These are phyloP conservation scores for Calonectria honghensis DNA, from an alignment of 2,329 filamentous ascomycete genomes.

Conservation along the genomic window DNA sequence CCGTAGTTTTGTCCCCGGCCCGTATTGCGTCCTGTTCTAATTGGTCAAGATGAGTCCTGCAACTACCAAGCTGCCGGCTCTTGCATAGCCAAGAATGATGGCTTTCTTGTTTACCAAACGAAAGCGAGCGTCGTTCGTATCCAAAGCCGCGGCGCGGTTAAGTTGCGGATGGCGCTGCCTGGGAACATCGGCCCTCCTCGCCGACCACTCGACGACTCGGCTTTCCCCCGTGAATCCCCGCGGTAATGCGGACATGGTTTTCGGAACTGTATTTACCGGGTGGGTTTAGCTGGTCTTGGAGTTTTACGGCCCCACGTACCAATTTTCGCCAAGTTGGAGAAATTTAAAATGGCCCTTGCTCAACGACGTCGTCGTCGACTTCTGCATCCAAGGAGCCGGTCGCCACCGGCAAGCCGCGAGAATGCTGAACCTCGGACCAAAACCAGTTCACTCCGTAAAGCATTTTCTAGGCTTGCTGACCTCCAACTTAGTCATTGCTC, in stretches of 20 bases:
- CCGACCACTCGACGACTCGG: neutral
- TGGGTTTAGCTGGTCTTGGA: neutral
- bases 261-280: neutral
- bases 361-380: too few relatives aligned
- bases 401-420: neutral
- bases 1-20: neutral
- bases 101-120: neutral
- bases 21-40: neutral
- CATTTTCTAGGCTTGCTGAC: neutral
- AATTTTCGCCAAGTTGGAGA: conserved; percentile 19
- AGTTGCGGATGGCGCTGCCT: neutral
- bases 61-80: too few relatives aligned
- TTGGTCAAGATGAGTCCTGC: neutral
- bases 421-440: neutral
- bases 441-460: neutral
- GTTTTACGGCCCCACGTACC: conserved; percentile 1
- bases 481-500: neutral
- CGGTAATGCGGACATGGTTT: neutral
- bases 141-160: neutral
- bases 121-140: neutral
- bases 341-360: neutral
- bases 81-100: neutral
- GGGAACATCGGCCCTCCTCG: neutral
- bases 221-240: neutral
- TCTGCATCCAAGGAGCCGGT: neutral